Conservation (phyloP, 176 grass and related monocot species). For the Musa itinerans region DNA sequence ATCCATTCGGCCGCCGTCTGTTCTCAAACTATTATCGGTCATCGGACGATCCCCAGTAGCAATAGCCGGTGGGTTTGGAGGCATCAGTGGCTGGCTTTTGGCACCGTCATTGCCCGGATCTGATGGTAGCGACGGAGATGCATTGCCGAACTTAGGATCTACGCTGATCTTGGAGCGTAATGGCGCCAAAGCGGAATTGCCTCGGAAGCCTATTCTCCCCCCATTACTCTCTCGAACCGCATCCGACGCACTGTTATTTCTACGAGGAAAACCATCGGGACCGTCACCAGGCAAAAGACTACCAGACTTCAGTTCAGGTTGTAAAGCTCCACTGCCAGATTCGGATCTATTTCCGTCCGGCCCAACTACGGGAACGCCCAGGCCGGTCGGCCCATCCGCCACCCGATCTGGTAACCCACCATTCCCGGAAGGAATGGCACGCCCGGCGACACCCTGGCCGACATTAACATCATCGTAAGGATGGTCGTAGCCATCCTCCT, state of each 20-base stretch:
- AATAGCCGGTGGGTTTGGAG: too few species aligned
- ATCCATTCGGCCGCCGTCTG: neutral
- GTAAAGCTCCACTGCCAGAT: constrained; percentile 7
- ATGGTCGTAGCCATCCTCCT: constrained; percentile 68
- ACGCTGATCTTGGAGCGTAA: too few species aligned
- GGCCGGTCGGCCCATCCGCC: constrained; percentile 18
- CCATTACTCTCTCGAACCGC: too few species aligned
- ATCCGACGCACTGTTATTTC: too few species aligned
- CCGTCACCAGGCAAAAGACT: too few species aligned
- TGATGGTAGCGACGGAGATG: too few species aligned
- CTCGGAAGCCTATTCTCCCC: too few species aligned
- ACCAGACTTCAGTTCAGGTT: constrained; percentile 28
- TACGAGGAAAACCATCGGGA: too few species aligned
- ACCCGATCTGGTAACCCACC: neutral
- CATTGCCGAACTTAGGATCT: too few species aligned
- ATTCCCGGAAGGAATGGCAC: neutral
- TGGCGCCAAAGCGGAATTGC: too few species aligned
- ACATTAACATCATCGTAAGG: constrained; percentile 21
- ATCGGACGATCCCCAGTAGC: constrained; percentile 16
- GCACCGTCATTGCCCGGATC: too few species aligned
- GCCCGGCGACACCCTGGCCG: constrained; percentile 10
- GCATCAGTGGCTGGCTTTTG: too few species aligned
- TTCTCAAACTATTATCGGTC: neutral
- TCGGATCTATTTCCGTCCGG: neutral
- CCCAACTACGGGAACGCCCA: constrained; percentile 11